phyloP scores from a whole-genome alignment of 140 eudicot genomes.

The Senecio squalidus region DNA sequence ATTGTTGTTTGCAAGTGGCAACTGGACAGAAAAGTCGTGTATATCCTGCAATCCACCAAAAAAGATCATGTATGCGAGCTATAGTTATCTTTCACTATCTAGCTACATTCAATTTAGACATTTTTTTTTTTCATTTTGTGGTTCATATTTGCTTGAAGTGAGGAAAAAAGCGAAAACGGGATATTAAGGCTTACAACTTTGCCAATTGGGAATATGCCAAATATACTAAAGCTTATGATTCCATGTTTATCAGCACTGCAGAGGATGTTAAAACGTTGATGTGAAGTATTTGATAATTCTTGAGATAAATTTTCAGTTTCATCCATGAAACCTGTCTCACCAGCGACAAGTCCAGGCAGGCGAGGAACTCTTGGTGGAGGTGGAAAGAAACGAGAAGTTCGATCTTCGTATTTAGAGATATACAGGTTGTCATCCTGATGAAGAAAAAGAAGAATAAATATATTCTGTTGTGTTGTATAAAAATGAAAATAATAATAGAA shows the following conservation, averaged over 20 bases:
- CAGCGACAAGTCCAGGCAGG: slow-evolving; percentile 80
- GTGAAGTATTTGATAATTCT: slow-evolving; percentile 72
- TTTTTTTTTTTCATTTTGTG: not conserved
- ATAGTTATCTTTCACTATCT: not conserved
- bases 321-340: slow-evolving; percentile 82
- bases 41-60: slow-evolving; percentile 53
- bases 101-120: not conserved
- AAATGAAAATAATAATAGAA: not conserved
- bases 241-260: slow-evolving; percentile 94
- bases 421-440: slow-evolving; percentile 42
- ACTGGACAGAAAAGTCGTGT: slow-evolving; percentile 39
- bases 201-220: slow-evolving; percentile 92
- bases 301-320: slow-evolving; percentile 65
- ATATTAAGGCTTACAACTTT: slow-evolving; percentile 61
- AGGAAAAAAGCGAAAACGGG: not conserved
- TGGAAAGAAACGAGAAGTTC: slow-evolving; percentile 91
- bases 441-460: not conserved
- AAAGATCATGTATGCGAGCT: not conserved
- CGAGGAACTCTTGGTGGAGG: slow-evolving; percentile 94
- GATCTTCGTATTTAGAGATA: slow-evolving; percentile 64
- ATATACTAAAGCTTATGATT: slow-evolving; percentile 73
- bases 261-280: slow-evolving; percentile 69
- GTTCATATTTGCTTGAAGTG: not conserved
- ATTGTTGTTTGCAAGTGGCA: slow-evolving; percentile 33
- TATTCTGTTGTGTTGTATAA: too few relatives aligned